These are phyloP conservation scores for Schizophyllum commune DNA, from an alignment of 1,284 basidiomycete genomes.

Conservation along the genomic window DNA sequence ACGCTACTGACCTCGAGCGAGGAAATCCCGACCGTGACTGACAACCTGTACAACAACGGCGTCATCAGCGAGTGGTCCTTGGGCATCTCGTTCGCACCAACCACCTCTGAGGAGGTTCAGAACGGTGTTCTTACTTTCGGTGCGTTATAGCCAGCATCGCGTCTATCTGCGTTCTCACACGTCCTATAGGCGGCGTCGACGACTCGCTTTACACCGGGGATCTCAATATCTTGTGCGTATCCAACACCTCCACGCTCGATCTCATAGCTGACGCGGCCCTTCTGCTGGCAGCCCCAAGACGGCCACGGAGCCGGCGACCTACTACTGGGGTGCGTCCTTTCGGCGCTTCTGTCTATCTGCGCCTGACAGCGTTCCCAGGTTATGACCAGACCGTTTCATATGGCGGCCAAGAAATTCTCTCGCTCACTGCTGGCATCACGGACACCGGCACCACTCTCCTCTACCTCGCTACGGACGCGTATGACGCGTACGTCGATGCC, in stretches of 20 bases:
- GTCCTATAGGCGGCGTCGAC: not conserved
- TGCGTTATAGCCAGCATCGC: constrained; percentile 8
- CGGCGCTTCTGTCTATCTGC: not conserved
- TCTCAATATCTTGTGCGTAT: constrained; percentile 1
- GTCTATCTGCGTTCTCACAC: not conserved
- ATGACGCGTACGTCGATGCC: constrained; percentile 21
- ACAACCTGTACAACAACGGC: constrained; percentile 13
- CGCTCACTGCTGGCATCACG: constrained; percentile 49
- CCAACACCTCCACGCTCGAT: not conserved
- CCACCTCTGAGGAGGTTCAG: constrained; percentile 11
- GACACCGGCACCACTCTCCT: constrained; percentile 38
- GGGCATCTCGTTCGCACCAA: constrained; percentile 19
- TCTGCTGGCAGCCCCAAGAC: not conserved
- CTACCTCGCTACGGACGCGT: constrained; percentile 14
- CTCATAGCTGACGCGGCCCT: not conserved
- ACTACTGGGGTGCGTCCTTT: not conserved
- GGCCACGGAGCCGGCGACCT: not conserved
- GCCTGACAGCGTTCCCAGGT: not conserved
- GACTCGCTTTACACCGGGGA: not conserved
- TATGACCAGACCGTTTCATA: not conserved
- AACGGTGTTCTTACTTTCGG: constrained; percentile 22
- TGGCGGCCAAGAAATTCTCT: constrained; percentile 31
- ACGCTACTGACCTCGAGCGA: constrained; percentile 6
- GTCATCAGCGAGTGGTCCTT: constrained; percentile 14
- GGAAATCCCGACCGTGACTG: constrained; percentile 24